Percentiles rank a stretch among this genome's conserved stretches.
Evolutionary conservation across 768 basidiomycete species (phyloP).

Genomic region (Daedaleopsis sinensis): DNA sequence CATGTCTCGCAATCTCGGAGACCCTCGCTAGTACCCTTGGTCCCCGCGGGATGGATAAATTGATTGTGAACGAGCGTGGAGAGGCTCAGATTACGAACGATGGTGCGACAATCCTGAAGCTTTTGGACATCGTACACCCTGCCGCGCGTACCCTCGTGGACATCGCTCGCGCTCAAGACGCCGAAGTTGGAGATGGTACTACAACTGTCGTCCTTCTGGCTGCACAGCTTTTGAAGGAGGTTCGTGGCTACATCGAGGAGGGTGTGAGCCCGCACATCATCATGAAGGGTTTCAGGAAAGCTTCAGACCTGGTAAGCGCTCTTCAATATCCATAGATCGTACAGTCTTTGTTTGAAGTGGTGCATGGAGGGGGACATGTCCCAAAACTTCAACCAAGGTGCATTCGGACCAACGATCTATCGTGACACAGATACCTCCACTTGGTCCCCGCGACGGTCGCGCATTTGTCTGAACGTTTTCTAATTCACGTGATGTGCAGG

Average conservation of each 20-base stretch:
- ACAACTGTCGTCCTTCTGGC: slow-evolving; percentile 95
- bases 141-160: slow-evolving; percentile 98
- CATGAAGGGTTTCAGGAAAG: slow-evolving; percentile 93
- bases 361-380: no score
- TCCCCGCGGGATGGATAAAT: slow-evolving; percentile 98
- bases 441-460: no score
- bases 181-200: slow-evolving; percentile 97
- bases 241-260: slow-evolving; percentile 90
- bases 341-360: no score
- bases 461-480: no score
- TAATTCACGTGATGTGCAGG: slow-evolving; percentile 45
- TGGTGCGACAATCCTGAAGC: slow-evolving; percentile 97
- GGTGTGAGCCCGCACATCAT: slow-evolving; percentile 97
- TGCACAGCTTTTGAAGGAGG: slow-evolving; percentile 92
- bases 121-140: slow-evolving; percentile 97
- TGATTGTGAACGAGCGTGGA: slow-evolving; percentile 92
- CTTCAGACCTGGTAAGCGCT: slow-evolving; percentile 75
- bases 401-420: no score
- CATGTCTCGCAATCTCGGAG: slow-evolving; percentile 91
- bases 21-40: slow-evolving; percentile 96
- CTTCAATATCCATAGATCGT: not conserved
- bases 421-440: no score
- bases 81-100: slow-evolving; percentile 99
- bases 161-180: slow-evolving; percentile 97
- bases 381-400: no score